Evolutionary conservation across 83 land plant species (phyloP).

Genomic region (Picea abies): DNA sequence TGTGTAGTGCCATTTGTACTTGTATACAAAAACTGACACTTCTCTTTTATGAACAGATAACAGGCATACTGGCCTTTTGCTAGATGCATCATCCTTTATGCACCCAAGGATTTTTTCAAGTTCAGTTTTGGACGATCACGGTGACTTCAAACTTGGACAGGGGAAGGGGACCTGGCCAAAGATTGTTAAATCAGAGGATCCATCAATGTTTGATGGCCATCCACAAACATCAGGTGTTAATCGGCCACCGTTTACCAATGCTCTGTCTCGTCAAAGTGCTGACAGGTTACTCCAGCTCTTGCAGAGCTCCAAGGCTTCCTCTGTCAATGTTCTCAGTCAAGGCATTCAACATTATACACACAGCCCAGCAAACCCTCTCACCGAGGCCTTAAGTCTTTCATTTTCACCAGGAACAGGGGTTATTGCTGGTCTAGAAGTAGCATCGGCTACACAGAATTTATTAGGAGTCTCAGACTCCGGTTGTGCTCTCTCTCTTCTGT

Average conservation of each 20-base stretch:
- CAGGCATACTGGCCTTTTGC: conserved; percentile 6
- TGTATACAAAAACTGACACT: not conserved
- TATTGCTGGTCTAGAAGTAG: conserved; percentile 28
- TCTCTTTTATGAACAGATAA: conserved; percentile 11
- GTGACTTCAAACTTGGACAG: conserved; percentile 14
- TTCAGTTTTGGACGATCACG: conserved; percentile 1
- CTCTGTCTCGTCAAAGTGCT: not conserved
- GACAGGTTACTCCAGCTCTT: conserved; percentile 6
- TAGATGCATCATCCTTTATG: conserved; percentile 12
- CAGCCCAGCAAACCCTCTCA: not conserved
- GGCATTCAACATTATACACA: conserved; percentile 1
- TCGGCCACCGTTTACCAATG: not conserved
- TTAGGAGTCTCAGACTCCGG: conserved; percentile 40
- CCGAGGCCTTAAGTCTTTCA: conserved; percentile 18
- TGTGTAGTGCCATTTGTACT: too few species aligned
- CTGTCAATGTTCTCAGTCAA: conserved; percentile 2
- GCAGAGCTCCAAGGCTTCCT: conserved; percentile 4
- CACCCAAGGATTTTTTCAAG: conserved; percentile 10
- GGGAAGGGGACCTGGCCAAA: conserved; percentile 14
- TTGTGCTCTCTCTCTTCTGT: conserved; percentile 85
- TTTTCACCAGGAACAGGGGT: conserved; percentile 32
- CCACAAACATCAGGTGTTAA: conserved; percentile 9
- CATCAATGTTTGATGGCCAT: not conserved
- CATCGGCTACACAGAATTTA: conserved; percentile 25
- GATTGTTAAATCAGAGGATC: conserved; percentile 10